A percentile compares a stretch with the other conserved stretches of the same genome.
phyloP scores from a whole-genome alignment of 2,329 filamentous ascomycete genomes.

The Cladosporium sp. region DNA sequence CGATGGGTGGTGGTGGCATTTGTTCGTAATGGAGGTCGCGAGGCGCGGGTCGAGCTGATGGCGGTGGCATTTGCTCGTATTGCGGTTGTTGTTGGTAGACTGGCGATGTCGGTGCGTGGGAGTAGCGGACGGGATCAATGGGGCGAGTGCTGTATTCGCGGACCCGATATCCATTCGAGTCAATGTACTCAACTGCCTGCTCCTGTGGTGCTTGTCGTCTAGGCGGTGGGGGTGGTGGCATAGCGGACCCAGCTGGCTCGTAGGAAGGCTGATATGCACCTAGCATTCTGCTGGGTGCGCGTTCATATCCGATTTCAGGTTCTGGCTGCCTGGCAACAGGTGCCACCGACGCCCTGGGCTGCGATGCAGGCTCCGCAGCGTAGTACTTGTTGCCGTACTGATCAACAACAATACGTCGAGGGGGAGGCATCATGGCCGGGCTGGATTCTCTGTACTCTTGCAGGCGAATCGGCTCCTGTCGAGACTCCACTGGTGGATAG shows the following conservation, averaged over 20 bases:
- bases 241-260: conserved; percentile 34
- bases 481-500: conserved; percentile 39
- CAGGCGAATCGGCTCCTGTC: conserved; percentile 17
- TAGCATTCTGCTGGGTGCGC: conserved; percentile 48
- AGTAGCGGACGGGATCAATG: conserved; percentile 20
- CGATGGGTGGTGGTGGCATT: conserved; percentile 47
- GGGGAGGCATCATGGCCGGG: conserved; percentile 40
- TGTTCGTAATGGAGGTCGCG: conserved; percentile 24
- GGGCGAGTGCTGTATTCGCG: conserved; percentile 18
- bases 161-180: conserved; percentile 24
- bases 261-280: conserved; percentile 27
- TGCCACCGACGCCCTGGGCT: conserved; percentile 49
- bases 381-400: conserved; percentile 78
- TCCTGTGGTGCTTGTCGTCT: conserved; percentile 18
- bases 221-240: conserved; percentile 26
- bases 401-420: conserved; percentile 69
- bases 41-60: conserved; percentile 13
- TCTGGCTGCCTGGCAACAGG: conserved; percentile 21
- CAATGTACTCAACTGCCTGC: conserved; percentile 25
- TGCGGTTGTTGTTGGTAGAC: conserved; percentile 14
- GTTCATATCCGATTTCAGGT: conserved; percentile 56
- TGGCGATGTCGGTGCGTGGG: conserved; percentile 21
- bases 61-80: conserved; percentile 13
- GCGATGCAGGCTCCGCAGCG: conserved; percentile 44
- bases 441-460: conserved; percentile 32